Conservation (phyloP, 1,284 basidiomycete species). For the Blastosporella zonata region DNA sequence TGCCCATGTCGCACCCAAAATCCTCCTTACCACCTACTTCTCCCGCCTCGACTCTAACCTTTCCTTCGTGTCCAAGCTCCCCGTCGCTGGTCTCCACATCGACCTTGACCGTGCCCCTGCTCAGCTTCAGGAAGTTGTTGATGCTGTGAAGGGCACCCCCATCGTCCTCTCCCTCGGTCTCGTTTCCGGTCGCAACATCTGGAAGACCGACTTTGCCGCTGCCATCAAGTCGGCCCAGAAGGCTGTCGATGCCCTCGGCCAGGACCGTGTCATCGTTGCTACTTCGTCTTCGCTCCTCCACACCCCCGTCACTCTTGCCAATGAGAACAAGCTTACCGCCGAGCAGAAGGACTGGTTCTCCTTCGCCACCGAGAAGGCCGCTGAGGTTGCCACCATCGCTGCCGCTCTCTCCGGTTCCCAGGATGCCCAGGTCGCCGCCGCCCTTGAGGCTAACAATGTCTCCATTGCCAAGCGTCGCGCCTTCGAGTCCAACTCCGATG, state of each 20-base stretch:
- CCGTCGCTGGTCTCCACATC: constrained; percentile 93
- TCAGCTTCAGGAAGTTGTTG: constrained; percentile 85
- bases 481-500: constrained; percentile 95
- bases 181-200: constrained; percentile 99
- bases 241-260: constrained; percentile 79
- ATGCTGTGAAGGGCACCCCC: constrained; percentile 80
- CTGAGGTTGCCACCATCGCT: constrained; percentile 88
- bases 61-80: constrained; percentile 88
- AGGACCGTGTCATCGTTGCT: constrained; percentile 88
- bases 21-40: constrained; percentile 95
- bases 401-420: constrained; percentile 81
- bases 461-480: constrained; percentile 95
- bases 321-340: constrained; percentile 88
- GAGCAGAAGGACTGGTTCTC: constrained; percentile 99
- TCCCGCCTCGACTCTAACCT: constrained; percentile 94
- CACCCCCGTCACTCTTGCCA: constrained; percentile 93
- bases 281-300: constrained; percentile 98
- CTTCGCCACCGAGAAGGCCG: constrained; percentile 96
- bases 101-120: constrained; percentile 93
- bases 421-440: constrained; percentile 63
- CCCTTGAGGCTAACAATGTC: constrained; percentile 83
- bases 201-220: constrained; percentile 94
- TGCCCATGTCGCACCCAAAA: constrained; percentile 82
- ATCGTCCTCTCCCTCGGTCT: constrained; percentile 92
- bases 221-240: constrained; percentile 85